Conservation (phyloP, 1,284 basidiomycete genomes). For the Ustilago hordei region DNA sequence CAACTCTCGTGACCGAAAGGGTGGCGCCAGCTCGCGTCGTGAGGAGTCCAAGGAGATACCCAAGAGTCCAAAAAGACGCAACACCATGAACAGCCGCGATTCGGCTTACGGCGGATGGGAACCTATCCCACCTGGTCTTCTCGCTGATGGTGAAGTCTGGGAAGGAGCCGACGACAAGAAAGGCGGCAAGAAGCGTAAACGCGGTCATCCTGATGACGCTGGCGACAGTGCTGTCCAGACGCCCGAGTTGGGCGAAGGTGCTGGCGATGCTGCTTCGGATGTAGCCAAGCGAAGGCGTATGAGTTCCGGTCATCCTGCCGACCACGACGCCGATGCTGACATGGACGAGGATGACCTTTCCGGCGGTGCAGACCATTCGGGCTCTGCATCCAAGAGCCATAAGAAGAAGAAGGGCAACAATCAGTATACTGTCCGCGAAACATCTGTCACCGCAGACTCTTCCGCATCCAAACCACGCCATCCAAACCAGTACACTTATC, state of each 20-base stretch:
- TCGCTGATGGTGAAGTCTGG: constrained; percentile 64
- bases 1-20: constrained; percentile 41
- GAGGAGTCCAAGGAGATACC: constrained; percentile 35
- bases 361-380: constrained; percentile 11
- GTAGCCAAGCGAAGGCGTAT: constrained; percentile 57
- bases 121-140: constrained; percentile 72
- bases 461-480: constrained; percentile 64
- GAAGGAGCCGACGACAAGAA: constrained; percentile 67
- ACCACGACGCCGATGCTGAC: constrained; percentile 33
- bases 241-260: constrained; percentile 31
- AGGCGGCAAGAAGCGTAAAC: constrained; percentile 58
- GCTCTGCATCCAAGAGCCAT: constrained; percentile 27
- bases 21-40: constrained; percentile 19
- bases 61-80: constrained; percentile 76
- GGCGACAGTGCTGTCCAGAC: constrained; percentile 30
- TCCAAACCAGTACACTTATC: constrained; percentile 76
- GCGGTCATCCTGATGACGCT: constrained; percentile 43
- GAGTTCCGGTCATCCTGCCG: constrained; percentile 28
- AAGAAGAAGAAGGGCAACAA: constrained; percentile 55
- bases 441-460: constrained; percentile 33
- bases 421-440: constrained; percentile 40
- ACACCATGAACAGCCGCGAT: constrained; percentile 95
- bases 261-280: constrained; percentile 28
- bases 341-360: constrained; percentile 39
- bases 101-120: constrained; percentile 91